phyloP scores from a whole-genome alignment of 2,329 filamentous ascomycete species.

The Colletotrichum camelliae region DNA sequence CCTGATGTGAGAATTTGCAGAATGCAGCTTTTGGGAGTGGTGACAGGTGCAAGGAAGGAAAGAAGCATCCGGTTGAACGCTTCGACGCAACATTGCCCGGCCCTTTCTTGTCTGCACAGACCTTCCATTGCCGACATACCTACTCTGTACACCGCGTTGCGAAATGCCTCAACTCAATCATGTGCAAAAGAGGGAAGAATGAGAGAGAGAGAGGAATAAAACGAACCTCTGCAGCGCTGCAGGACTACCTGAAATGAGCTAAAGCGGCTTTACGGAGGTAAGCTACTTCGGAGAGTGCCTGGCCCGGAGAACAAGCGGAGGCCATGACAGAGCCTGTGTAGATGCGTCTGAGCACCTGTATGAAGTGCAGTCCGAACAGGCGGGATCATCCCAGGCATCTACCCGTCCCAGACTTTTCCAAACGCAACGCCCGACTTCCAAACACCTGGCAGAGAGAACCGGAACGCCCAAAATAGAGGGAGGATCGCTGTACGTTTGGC shows the following conservation, averaged over 20 bases:
- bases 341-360: neutral
- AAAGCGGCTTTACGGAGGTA: neutral
- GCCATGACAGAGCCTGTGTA: neutral
- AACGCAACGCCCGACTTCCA: neutral
- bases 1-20: neutral
- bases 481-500: neutral
- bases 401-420: neutral
- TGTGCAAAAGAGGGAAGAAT: neutral
- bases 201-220: neutral
- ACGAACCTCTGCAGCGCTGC: neutral
- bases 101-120: neutral
- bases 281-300: neutral
- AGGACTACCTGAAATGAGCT: neutral
- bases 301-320: neutral
- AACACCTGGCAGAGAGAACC: neutral
- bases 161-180: neutral
- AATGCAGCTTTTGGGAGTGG: neutral
- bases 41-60: neutral
- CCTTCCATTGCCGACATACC: neutral
- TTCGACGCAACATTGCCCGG: neutral
- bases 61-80: neutral
- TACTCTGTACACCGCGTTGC: neutral
- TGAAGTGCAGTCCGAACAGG: neutral
- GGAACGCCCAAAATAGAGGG: constrained; percentile 8
- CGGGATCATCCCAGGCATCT: constrained; percentile 15